A percentile compares a stretch with the other conserved stretches of the same genome.
Conservation (phyloP, 2,329 filamentous ascomycete species). For the Thermoascus crustaceus region DNA sequence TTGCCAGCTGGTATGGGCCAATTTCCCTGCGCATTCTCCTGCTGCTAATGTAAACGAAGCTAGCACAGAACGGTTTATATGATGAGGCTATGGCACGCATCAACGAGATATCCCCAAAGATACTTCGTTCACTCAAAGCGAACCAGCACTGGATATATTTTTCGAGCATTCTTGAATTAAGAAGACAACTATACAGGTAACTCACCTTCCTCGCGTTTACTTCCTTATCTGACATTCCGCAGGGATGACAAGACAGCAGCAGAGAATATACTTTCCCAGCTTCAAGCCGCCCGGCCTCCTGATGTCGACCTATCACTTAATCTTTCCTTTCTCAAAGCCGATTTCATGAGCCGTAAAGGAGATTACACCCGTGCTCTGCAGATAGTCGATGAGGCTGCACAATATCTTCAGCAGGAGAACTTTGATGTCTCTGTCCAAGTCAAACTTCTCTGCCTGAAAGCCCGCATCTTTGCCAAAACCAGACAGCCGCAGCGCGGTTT, state of each 20-base stretch:
- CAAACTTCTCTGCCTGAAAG: slow-evolving; percentile 64
- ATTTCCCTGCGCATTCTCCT: slow-evolving; percentile 3
- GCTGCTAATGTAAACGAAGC: slow-evolving; percentile 19
- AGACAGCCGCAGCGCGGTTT: slow-evolving; percentile 68
- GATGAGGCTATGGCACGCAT: slow-evolving; percentile 57
- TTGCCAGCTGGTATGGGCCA: slow-evolving; percentile 49
- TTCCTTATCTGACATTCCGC: slow-evolving; percentile 11
- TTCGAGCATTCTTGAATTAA: slow-evolving; percentile 35
- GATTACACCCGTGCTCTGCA: slow-evolving; percentile 47
- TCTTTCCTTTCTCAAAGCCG: slow-evolving; percentile 52
- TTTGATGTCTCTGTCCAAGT: slow-evolving; percentile 61
- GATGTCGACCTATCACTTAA: slow-evolving; percentile 55
- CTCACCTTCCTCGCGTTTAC: slow-evolving; percentile 1
- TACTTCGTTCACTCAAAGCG: slow-evolving; percentile 65
- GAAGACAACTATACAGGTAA: slow-evolving; percentile 36
- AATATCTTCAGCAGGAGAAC: slow-evolving; percentile 45
- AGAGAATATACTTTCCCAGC: slow-evolving; percentile 48
- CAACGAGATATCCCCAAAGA: slow-evolving; percentile 51
- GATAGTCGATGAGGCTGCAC: slow-evolving; percentile 45
- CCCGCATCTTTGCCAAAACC: slow-evolving; percentile 58
- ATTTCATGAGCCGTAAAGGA: slow-evolving; percentile 48
- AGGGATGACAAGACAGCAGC: slow-evolving; percentile 52
- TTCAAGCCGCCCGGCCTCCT: slow-evolving; percentile 44
- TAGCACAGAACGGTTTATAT: slow-evolving; percentile 61
- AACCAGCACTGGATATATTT: slow-evolving; percentile 50